Percentiles rank a stretch among this genome's conserved stretches.
These are phyloP conservation scores for Vanderwaltozyma yarrowii DNA, from an alignment of 805 yeast species.

Conservation along the genomic window DNA sequence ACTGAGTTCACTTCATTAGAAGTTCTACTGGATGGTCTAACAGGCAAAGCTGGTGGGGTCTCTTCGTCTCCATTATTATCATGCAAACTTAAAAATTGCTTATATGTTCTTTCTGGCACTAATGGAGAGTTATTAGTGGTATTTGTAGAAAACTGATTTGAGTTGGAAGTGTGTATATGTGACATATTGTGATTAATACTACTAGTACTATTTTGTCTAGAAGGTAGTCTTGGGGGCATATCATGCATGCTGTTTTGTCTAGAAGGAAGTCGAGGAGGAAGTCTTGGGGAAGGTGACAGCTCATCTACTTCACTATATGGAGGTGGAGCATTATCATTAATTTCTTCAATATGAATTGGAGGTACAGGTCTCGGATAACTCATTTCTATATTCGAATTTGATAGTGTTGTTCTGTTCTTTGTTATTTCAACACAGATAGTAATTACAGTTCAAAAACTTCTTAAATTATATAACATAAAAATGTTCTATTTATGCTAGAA, in stretches of 20 bases:
- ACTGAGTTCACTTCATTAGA: no score
- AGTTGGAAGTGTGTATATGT: no score
- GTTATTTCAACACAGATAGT: no score
- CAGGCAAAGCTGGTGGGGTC: not conserved
- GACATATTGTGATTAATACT: no score
- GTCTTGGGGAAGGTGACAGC: not conserved
- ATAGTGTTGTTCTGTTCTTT: not conserved
- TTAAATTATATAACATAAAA: no score
- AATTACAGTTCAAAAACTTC: no score
- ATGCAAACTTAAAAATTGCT: not conserved
- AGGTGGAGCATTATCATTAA: conserved; percentile 4
- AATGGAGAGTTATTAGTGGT: no score
- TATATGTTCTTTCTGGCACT: not conserved
- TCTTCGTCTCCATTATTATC: no score
- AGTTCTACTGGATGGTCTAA: not conserved
- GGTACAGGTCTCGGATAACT: conserved; percentile 1
- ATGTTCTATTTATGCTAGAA: no score
- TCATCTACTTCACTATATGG: conserved; percentile 10
- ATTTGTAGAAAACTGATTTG: no score
- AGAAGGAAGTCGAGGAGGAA: conserved; percentile 1
- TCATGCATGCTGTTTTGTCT: not conserved
- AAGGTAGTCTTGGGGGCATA: conserved; percentile 1
- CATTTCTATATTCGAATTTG: not conserved
- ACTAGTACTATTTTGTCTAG: conserved; percentile 1
- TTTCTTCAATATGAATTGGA: not conserved